phyloP scores from a whole-genome alignment of 2,329 filamentous ascomycete species.

The Pseudocercospora musae region DNA sequence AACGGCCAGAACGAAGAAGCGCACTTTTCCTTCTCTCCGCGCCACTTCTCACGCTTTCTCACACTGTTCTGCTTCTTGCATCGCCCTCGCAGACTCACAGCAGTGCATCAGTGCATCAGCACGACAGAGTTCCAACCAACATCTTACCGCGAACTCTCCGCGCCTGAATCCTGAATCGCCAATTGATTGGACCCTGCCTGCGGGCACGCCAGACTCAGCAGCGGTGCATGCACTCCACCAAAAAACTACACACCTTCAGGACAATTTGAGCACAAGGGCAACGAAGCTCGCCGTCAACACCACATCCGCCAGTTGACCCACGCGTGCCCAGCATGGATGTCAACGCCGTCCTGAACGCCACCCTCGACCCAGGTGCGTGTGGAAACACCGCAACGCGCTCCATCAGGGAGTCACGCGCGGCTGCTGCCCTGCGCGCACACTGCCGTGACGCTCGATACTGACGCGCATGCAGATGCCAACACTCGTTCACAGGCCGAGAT shows the following conservation, averaged over 20 bases:
- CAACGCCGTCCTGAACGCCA: slow-evolving; percentile 95
- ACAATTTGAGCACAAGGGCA: slow-evolving; percentile 19
- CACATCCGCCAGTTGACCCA: neutral
- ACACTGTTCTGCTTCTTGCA: neutral
- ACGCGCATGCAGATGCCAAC: slow-evolving; percentile 66
- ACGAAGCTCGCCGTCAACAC: slow-evolving; percentile 20
- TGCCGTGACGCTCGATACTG: slow-evolving; percentile 22
- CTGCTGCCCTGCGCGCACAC: slow-evolving; percentile 17
- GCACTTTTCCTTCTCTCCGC: neutral
- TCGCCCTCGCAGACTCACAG: neutral
- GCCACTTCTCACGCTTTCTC: neutral
- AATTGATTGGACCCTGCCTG: neutral
- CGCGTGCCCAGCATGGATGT: slow-evolving; percentile 73
- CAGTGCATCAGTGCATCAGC: neutral
- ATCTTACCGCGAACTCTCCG: neutral
- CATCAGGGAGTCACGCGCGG: slow-evolving; percentile 1
- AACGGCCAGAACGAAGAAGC: neutral
- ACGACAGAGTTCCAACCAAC: neutral
- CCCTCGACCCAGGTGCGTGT: slow-evolving; percentile 82
- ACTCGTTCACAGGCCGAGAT: slow-evolving; percentile 89
- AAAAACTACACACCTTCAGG: slow-evolving; percentile 10
- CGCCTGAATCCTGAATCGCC: neutral
- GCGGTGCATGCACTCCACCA: neutral
- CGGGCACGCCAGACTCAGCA: neutral
- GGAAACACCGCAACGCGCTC: slow-evolving; percentile 31